phyloP scores from a whole-genome alignment of 495 filamentous ascomycete genomes.

The Aspergillus mulundensis region DNA sequence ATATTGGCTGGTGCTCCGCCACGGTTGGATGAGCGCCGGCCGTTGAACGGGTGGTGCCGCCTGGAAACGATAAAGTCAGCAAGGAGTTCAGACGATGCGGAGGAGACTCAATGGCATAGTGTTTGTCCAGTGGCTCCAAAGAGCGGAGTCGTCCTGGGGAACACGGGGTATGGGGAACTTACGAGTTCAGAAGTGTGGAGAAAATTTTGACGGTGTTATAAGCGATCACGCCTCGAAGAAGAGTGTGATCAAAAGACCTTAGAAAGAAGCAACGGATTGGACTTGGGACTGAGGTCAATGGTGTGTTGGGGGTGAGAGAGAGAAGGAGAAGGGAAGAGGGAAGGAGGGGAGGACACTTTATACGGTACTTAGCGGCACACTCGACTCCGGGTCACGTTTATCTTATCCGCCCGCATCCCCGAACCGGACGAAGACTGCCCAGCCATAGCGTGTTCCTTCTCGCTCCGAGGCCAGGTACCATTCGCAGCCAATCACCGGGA shows the following conservation, averaged over 20 bases:
- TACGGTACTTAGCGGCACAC: conserved; percentile 12
- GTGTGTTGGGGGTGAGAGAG: conserved; percentile 5
- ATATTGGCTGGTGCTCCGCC: conserved; percentile 81
- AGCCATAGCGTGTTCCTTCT: not conserved
- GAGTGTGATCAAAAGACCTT: conserved; percentile 35
- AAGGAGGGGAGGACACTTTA: conserved; percentile 14
- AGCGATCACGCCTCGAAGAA: conserved; percentile 38
- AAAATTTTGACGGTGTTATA: conserved; percentile 49
- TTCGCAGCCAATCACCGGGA: not conserved
- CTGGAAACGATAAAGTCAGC: conserved; percentile 41
- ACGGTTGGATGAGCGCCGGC: conserved; percentile 86
- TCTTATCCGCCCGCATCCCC: conserved; percentile 11
- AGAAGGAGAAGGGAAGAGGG: conserved; percentile 3
- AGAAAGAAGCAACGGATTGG: conserved; percentile 3
- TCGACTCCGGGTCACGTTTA: conserved; percentile 12
- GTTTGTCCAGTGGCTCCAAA: not conserved
- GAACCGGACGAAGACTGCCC: not conserved
- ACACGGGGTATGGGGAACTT: conserved; percentile 18
- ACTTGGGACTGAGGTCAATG: conserved; percentile 2
- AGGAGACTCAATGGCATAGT: not conserved
- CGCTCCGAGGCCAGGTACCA: not conserved
- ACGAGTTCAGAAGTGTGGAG: conserved; percentile 49
- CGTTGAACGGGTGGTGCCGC: conserved; percentile 95
- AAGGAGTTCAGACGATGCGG: not conserved
- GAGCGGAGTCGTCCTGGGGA: not conserved